Conservation (phyloP, 2,329 filamentous ascomycete genomes). For the Plenodomus lindquistii region DNA sequence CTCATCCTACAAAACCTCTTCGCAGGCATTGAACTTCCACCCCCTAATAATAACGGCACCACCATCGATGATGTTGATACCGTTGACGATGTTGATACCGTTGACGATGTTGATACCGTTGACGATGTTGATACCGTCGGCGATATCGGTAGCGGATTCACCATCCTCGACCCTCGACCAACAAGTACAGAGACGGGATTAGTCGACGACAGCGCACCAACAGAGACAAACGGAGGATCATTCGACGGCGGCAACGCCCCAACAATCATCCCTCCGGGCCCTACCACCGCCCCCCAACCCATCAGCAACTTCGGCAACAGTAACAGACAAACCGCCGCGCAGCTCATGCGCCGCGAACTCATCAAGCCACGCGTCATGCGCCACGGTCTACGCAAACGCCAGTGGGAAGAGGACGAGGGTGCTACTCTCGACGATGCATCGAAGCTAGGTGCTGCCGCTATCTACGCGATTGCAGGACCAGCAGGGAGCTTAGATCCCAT, state of each 20-base stretch:
- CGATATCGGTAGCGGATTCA: too few relatives aligned
- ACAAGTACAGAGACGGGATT: too few relatives aligned
- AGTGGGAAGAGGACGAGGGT: neutral
- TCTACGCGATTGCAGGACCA: neutral
- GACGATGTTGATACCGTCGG: neutral
- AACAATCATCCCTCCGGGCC: neutral
- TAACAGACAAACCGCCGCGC: neutral
- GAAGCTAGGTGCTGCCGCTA: neutral
- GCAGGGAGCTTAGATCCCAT: neutral
- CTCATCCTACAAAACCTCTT: slow-evolving; percentile 2
- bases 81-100: neutral
- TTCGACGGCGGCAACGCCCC: neutral
- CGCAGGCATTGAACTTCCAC: neutral
- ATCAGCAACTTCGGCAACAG: neutral
- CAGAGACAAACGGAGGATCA: too few relatives aligned
- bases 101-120: neutral
- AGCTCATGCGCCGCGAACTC: neutral
- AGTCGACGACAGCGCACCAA: too few relatives aligned
- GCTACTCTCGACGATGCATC: neutral
- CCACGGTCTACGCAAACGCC: neutral
- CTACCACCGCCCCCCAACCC: neutral
- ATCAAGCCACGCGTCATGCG: neutral
- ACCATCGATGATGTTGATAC: neutral
- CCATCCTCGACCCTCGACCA: too few relatives aligned
- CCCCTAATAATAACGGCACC: neutral